Percentiles rank a stretch among this genome's conserved stretches.
These are phyloP conservation scores for Aspergillus leporis DNA, from an alignment of 495 filamentous ascomycete genomes.

Conservation along the genomic window DNA sequence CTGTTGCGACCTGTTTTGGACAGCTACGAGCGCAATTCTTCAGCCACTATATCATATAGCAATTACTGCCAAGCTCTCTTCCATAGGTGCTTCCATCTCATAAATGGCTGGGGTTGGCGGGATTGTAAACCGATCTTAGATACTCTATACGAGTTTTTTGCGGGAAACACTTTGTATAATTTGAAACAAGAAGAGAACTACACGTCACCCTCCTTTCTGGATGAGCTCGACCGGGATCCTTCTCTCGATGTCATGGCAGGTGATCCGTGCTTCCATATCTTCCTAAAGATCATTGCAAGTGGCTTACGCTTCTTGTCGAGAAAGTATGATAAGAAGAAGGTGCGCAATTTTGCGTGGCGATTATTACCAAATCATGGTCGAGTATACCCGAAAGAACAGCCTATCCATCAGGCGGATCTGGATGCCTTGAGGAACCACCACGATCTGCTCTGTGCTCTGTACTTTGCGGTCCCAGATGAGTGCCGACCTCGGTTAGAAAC, in stretches of 20 bases:
- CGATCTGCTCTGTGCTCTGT: conserved; percentile 86
- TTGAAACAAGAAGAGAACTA: conserved; percentile 75
- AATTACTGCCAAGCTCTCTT: conserved; percentile 75
- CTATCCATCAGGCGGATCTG: conserved; percentile 72
- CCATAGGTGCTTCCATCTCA: conserved; percentile 74
- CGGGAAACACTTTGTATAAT: conserved; percentile 68
- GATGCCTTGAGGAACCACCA: conserved; percentile 90
- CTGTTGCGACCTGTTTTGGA: conserved; percentile 65
- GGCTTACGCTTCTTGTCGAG: conserved; percentile 63
- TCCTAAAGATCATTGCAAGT: conserved; percentile 79
- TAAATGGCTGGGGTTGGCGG: conserved; percentile 83
- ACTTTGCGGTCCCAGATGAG: conserved; percentile 75
- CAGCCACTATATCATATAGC: conserved; percentile 65
- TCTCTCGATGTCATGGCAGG: conserved; percentile 59
- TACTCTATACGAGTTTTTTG: conserved; percentile 88
- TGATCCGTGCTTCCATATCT: conserved; percentile 91
- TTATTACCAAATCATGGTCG: conserved; percentile 87
- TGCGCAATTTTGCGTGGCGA: conserved; percentile 74
- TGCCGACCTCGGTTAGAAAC: conserved; percentile 68
- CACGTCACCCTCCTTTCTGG: conserved; percentile 76
- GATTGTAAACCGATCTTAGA: conserved; percentile 77
- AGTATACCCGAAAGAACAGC: conserved; percentile 80
- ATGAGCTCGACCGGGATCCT: conserved; percentile 64
- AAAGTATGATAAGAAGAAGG: conserved; percentile 65
- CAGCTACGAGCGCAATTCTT: conserved; percentile 58